Base-by-base conservation (phyloP, 345 rosid species). In the Excoecaria cochinchinensis region DNA sequence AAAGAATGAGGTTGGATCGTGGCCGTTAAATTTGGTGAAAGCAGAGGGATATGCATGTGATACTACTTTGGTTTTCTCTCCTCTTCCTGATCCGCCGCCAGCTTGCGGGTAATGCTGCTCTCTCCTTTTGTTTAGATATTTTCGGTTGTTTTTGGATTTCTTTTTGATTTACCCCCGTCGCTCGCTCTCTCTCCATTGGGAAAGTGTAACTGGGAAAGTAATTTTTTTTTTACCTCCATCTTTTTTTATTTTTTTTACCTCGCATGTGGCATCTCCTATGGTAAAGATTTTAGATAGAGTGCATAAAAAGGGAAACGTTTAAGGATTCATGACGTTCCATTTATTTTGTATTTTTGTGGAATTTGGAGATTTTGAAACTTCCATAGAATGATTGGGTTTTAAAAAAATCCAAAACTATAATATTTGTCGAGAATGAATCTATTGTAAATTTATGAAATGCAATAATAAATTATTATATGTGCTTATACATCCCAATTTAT, bases 21-120 rank as follows among this genome's bases (percentile, higher is more conserved):
- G 36, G 24, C 73, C 74, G 77, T 59, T 60, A 47, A 17, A 36
- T 57, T 16, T 67, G 36, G 3, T 22, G 67, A 70, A 48, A 69
- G 22, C 11, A 71, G 74, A 69, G 50, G 58, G 7, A 64, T 44
- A 71, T 53, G 51, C 80, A 65, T 65, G 80, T 77, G 76, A 65
- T 64, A 5, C 52, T 57, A 47, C 38, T 48, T 71, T 65, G 59
- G 76, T 72, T 64, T 69, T 65, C 71, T 25, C 47, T 57, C 48
- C 58, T 40, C 73, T 58, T 22, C 44, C 61, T 72, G 80, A 72
- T 72, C 81, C 81, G 77, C 81, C 81, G 81, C 77, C 77, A 78
- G 77, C 73, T 67, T 36, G 61, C 15, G 21, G 24, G 52, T 25
- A 17, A 12, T 60, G 6, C 3, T 8, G 31, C 19, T 56, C 60